Conservation (phyloP, 352 stramenopile species). For the Phytopythium chamaehyphon region DNA sequence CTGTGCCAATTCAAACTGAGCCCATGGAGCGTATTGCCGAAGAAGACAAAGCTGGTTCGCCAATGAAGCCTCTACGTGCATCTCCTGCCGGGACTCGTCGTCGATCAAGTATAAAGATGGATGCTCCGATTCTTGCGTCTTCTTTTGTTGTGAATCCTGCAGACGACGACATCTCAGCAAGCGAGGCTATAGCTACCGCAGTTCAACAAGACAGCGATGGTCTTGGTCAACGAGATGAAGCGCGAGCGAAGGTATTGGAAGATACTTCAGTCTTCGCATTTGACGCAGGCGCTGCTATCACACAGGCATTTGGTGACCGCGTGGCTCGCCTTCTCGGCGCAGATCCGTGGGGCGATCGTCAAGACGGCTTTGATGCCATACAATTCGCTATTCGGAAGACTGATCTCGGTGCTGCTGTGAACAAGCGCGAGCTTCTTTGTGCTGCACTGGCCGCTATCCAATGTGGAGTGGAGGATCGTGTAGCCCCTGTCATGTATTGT, state of each 20-base stretch:
- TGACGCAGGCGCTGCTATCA: conserved; percentile 67
- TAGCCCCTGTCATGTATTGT: conserved; percentile 81
- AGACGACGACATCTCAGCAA: conserved; percentile 4
- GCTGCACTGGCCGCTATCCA: conserved; percentile 62
- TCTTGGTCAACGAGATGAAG: neutral
- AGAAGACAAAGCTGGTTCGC: conserved; percentile 16
- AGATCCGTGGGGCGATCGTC: conserved; percentile 75
- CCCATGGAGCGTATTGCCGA: conserved; percentile 34
- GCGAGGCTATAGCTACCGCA: too few relatives aligned
- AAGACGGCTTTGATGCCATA: conserved; percentile 78
- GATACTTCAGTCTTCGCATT: conserved; percentile 25
- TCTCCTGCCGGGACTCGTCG: neutral
- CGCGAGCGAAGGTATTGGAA: conserved; percentile 2
- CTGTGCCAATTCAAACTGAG: neutral
- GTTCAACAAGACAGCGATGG: too few relatives aligned
- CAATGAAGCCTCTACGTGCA: conserved; percentile 6
- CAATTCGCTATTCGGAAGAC: conserved; percentile 60
- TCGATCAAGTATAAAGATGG: conserved; percentile 7
- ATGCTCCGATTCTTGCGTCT: conserved; percentile 64
- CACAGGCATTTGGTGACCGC: conserved; percentile 59
- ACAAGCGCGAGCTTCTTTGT: conserved; percentile 55
- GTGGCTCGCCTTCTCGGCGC: conserved; percentile 59
- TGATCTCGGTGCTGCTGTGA: conserved; percentile 32
- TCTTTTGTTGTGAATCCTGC: conserved; percentile 15
- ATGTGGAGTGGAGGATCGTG: conserved; percentile 68